Conservation (phyloP, 2,329 filamentous ascomycete species). For the Fusarium pininemorale region DNA sequence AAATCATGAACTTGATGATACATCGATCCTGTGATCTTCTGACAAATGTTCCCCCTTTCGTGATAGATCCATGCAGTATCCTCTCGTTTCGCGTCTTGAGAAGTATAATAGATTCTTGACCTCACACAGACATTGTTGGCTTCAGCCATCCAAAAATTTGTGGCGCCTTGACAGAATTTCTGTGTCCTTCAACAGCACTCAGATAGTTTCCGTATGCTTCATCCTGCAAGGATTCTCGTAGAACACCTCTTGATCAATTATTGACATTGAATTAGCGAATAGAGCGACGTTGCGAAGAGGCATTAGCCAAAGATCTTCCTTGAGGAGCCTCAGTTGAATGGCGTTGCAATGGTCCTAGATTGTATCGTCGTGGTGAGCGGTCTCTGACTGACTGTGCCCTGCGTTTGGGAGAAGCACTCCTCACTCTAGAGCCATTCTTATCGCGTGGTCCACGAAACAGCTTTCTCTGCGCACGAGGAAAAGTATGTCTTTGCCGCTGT, state of each 20-base stretch:
- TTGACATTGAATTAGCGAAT: background rate
- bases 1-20: background rate
- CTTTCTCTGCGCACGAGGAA: slow-evolving; percentile 2
- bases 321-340: background rate
- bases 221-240: too few species aligned
- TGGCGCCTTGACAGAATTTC: background rate
- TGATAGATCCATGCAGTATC: background rate
- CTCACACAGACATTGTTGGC: background rate
- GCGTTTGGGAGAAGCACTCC: slow-evolving; percentile 15
- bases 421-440: background rate
- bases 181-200: background rate
- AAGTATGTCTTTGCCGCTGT: background rate
- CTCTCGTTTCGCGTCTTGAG: background rate
- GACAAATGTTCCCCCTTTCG: background rate
- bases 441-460: background rate
- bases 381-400: background rate
- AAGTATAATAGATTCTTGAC: background rate
- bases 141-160: slow-evolving; percentile 8
- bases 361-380: background rate
- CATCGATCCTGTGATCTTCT: background rate
- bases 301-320: background rate
- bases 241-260: background rate
- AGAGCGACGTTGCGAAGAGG: background rate
- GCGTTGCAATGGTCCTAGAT: background rate
- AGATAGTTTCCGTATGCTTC: background rate